Evolutionary conservation across 2,329 filamentous ascomycete genomes (phyloP).

Genomic region (Helicocarpus griseus): DNA sequence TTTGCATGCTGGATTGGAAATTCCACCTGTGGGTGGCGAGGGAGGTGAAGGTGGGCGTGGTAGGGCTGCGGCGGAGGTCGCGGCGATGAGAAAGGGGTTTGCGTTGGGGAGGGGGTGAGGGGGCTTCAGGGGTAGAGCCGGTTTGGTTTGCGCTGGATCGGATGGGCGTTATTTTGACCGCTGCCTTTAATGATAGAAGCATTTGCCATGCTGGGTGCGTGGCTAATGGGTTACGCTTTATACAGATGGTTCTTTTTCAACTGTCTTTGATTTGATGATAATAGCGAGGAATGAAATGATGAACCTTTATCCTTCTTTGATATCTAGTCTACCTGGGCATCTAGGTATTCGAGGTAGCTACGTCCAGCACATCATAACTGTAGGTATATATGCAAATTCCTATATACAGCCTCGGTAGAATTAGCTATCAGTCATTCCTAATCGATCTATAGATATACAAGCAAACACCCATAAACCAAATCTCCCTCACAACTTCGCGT

Average conservation of each 20-base stretch:
- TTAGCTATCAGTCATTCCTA: background rate
- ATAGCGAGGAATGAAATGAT: background rate
- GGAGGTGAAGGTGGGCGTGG: background rate
- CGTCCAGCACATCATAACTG: background rate
- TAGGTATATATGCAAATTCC: background rate
- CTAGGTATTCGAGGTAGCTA: background rate
- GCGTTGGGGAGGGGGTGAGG: background rate
- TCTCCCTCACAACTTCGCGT: background rate
- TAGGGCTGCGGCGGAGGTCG: background rate
- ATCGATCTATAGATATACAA: background rate
- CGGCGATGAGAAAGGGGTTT: background rate
- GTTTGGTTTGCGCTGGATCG: too few species aligned
- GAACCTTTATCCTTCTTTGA: background rate
- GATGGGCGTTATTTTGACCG: background rate
- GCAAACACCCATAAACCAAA: background rate
- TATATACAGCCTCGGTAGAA: background rate
- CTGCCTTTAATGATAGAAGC: background rate
- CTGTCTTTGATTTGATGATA: background rate
- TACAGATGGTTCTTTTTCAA: too few species aligned
- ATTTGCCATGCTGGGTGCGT: background rate
- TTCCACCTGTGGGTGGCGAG: conserved; percentile 33
- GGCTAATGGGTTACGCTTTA: background rate
- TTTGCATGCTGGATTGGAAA: conserved; percentile 63
- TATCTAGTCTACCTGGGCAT: background rate
- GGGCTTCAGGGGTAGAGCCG: background rate